These are phyloP conservation scores for Cryptococcus amylolentus DNA, from an alignment of 1,284 basidiomycete species.

Conservation along the genomic window DNA sequence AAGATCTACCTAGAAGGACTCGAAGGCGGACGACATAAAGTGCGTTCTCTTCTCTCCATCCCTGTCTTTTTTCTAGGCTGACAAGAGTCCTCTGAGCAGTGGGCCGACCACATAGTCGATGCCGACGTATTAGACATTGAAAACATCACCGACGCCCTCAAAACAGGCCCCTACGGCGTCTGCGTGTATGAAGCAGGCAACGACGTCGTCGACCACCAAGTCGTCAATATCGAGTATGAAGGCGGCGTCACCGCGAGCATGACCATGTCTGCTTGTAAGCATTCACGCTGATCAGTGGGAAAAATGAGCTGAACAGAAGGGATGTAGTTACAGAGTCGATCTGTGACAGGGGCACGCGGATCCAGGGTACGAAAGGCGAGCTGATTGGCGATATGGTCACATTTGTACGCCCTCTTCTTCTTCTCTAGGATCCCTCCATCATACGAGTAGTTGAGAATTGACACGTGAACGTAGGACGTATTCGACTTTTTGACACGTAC, in stretches of 20 bases:
- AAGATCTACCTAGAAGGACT: conserved; percentile 49
- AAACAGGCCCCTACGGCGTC: conserved; percentile 66
- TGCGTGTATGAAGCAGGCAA: conserved; percentile 80
- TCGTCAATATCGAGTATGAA: conserved; percentile 77
- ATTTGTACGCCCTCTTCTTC: conserved; percentile 52
- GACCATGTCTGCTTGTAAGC: conserved; percentile 60
- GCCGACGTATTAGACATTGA: conserved; percentile 69
- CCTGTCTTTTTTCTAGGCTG: too few relatives aligned
- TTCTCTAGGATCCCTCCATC: not conserved
- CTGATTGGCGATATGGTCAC: conserved; percentile 73
- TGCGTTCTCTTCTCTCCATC: not conserved
- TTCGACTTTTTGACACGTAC: conserved; percentile 65
- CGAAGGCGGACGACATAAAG: conserved; percentile 2
- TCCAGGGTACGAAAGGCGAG: conserved; percentile 78
- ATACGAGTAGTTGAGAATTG: not conserved
- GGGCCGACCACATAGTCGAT: conserved; percentile 58
- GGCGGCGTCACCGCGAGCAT: conserved; percentile 71
- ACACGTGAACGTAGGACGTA: conserved; percentile 51
- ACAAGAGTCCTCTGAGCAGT: conserved; percentile 6
- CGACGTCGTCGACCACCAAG: conserved; percentile 77
- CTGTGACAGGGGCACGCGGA: conserved; percentile 68
- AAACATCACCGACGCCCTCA: conserved; percentile 64
- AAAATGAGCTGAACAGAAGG: too few relatives aligned
- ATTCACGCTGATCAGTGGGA: not conserved
- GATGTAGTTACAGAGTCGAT: conserved; percentile 51